Base-by-base conservation (phyloP, 306 rosid genomes). In the Chamaecrista fasciculata region DNA sequence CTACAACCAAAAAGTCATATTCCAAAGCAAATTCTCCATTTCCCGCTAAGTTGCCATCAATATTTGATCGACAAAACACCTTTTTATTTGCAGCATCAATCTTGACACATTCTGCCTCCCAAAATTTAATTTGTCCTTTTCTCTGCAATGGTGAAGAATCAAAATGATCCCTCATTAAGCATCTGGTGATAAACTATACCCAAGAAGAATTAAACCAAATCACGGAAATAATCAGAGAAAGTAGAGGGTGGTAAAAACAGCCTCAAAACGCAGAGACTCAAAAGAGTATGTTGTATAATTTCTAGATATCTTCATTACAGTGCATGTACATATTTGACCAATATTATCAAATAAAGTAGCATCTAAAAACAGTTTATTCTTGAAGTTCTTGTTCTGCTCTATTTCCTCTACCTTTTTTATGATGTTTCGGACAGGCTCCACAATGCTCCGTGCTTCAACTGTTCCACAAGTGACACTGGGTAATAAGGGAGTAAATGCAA, bases 391-490 rank as follows among this genome's bases (percentile, higher is more conserved):
- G 66, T 46, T 71, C 62, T 48, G 28, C 23, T 71, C 62, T 48
- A 23, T 28, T 49, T 62, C 51, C 48, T 43, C 73, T 65, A 88
- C 98, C 97, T 90, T 94, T 82, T 84, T 85, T 64, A 94, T 72
- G 26, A 94, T 90, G 61, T 90, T 94, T 52, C 98, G 86, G 23
- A 94, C 74, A 0, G 98, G 96, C 73, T 93, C 98, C 8, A 88
- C 98, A 19, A 94, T 80, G 90, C 98, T 94, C 55, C 97, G 86
- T 16, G 98, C 98, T 82, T 94, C 98, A 85, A 94, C 97, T 28
- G 97, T 77, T 49, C 98, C 98, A 79, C 96, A 88, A 14, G 98
- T 94, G 55, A 94, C 96, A 68, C 97, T 94, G 39, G 97, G 98
- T 64, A 90, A 78, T 42, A 94, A 83, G 62, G 98, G 98, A 66